Evolutionary conservation across 352 stramenopile species (phyloP).

Genomic region (Globisporangium spinosum): DNA sequence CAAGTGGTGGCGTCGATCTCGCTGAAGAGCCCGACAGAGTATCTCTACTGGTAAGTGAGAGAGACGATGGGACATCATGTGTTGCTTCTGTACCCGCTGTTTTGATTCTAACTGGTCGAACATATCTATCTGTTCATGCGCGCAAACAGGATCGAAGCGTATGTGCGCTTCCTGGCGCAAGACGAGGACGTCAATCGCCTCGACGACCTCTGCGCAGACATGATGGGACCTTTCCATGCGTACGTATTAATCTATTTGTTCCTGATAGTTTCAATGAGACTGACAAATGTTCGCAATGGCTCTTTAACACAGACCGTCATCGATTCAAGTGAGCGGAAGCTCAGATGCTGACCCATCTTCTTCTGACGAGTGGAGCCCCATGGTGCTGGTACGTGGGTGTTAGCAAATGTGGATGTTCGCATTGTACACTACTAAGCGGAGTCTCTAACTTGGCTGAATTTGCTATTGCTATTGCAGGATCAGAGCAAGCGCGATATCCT

Average conservation of each 20-base stretch:
- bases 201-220: constrained; percentile 72
- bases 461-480: constrained; percentile 28
- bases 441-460: neutral
- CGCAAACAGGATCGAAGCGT: constrained; percentile 63
- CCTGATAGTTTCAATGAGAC: neutral
- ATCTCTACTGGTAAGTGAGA: constrained; percentile 69
- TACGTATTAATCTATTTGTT: constrained; percentile 17
- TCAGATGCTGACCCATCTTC: constrained; percentile 7
- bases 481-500: constrained; percentile 72
- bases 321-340: neutral
- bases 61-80: neutral
- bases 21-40: constrained; percentile 71
- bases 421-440: neutral
- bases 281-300: neutral
- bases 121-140: neutral
- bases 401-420: constrained; percentile 8
- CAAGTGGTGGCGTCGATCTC: constrained; percentile 60
- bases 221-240: constrained; percentile 75
- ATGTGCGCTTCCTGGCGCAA: constrained; percentile 73
- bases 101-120: neutral
- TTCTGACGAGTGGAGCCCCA: constrained; percentile 29
- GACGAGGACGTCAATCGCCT: constrained; percentile 77
- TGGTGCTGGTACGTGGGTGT: constrained; percentile 39
- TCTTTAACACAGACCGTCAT: constrained; percentile 5
- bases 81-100: neutral